Evolutionary conservation across 2,329 filamentous ascomycete species (phyloP), one percentile per base, ranked within the genome.

Genomic region (Neonectria punicea): DNA sequence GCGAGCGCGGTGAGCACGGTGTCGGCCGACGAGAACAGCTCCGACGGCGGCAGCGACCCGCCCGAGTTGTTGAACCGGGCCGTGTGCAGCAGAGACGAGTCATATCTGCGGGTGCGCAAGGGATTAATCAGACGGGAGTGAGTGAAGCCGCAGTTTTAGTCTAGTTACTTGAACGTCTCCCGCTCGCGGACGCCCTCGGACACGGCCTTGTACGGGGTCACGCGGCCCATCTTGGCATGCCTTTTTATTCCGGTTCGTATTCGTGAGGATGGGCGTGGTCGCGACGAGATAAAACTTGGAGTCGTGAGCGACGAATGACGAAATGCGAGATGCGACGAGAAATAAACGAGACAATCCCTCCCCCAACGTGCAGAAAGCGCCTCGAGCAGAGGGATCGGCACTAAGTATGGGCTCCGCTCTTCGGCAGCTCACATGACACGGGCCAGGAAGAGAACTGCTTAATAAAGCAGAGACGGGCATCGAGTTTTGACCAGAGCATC

Each of bases 1-100:
- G 85, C 84, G 56, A 86, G 81, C 6, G 82, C 80, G 1, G 83
- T 85, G 49, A 88, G 77, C 55, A 75, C 75, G 10, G 76, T 68
- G 58, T 84, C 82, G n/a, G 70, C 65, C 50, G 75, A 77, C 10
- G 75, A 70, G 2, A 67, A 44, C 9, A 79, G 69, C 16, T 70
- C 66, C 16, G 73, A 67, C 10, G 66, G 67, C 8, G 76, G 68
- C 1, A 75, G 65, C 6, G 66, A 70, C 2, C 57, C 58, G 36
- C 70, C 67, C 46, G 64, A 64, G 50, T 71, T 61, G 63, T 78
- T 77, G 53, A 62, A 68, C 20, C 65, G 44, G 28, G 67, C 65
- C 34, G 63, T 61, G 25, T 63, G 61, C 20, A 68, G 51, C 22
- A 74, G 63, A 9, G 63, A 44, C 10, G 73, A 66, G 36, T 71